Evolutionary conservation across 805 yeast genomes (phyloP).

Genomic region (Metahyphopichia silvanorum): DNA sequence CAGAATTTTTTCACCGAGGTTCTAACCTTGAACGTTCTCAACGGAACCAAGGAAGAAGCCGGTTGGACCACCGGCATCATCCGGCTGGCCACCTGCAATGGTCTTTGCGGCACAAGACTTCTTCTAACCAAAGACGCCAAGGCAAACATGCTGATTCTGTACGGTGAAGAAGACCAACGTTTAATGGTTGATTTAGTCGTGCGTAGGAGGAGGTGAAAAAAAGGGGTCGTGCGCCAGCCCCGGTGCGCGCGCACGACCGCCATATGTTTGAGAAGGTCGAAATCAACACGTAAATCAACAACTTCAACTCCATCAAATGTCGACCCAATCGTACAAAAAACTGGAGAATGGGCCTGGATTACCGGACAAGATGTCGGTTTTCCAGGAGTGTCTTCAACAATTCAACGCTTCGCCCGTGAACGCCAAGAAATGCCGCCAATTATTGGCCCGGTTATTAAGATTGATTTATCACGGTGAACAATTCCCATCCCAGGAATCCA

Average conservation of each 20-base stretch:
- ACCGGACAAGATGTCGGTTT: constrained; percentile 96
- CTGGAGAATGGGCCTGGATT: constrained; percentile 61
- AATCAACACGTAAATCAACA: constrained; percentile 2
- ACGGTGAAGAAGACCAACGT: too few species aligned
- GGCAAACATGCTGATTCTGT: constrained; percentile 14
- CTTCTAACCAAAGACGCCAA: constrained; percentile 14
- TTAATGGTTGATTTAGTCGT: too few species aligned
- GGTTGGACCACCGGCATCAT: constrained; percentile 6
- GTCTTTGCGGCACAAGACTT: constrained; percentile 10
- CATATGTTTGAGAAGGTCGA: too few species aligned
- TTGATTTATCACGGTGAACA: constrained; percentile 82
- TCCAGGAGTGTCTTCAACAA: constrained; percentile 89
- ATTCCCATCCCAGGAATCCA: constrained; percentile 86
- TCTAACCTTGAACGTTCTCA: constrained; percentile 84
- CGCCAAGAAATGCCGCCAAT: constrained; percentile 78
- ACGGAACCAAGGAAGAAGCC: constrained; percentile 8
- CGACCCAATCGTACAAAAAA: constrained; percentile 79
- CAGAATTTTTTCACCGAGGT: constrained; percentile 93
- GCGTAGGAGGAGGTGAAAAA: too few species aligned
- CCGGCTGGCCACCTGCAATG: constrained; percentile 10
- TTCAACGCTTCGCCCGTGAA: constrained; percentile 90
- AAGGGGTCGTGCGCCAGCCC: too few species aligned
- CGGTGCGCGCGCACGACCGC: too few species aligned
- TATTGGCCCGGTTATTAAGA: constrained; percentile 80
- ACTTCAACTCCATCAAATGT: constrained; percentile 46